These are phyloP conservation scores for Fusarium hainanense DNA, from an alignment of 2,329 filamentous ascomycete genomes.

Conservation along the genomic window DNA sequence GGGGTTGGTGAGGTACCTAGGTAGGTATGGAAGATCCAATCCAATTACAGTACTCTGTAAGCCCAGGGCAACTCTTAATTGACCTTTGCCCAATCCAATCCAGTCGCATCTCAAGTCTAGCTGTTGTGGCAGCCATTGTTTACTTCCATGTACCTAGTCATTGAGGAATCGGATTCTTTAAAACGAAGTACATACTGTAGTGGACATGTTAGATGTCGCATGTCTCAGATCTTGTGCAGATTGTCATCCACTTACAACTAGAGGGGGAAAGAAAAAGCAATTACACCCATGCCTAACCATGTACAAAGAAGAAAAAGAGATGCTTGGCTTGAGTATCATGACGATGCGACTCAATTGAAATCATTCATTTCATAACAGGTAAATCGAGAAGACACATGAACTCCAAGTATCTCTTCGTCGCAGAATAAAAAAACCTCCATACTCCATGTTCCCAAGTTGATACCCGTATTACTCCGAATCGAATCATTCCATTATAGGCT, in stretches of 20 bases:
- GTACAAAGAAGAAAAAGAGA: background rate
- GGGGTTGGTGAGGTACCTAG: background rate
- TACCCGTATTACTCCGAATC: constrained; percentile 12
- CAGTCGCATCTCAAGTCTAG: background rate
- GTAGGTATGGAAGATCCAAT: background rate
- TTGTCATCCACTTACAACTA: background rate
- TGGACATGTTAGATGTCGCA: background rate
- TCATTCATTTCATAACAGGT: background rate
- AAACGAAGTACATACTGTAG: background rate
- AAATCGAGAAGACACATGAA: background rate
- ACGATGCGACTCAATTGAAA: background rate
- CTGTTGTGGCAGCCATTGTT: background rate
- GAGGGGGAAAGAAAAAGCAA: background rate
- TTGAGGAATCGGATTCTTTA: background rate
- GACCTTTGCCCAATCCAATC: constrained; percentile 24
- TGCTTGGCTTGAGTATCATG: background rate
- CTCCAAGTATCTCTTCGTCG: constrained; percentile 1
- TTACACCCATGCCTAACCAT: background rate
- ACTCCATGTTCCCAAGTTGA: constrained; percentile 19
- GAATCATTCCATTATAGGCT: constrained; percentile 9
- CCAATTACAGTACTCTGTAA: background rate
- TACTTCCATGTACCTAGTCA: background rate
- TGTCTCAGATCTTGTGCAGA: constrained; percentile 25
- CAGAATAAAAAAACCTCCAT: constrained; percentile 6
- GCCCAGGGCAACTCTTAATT: constrained; percentile 28